These are phyloP conservation scores for Perkinsus marinus DNA, from an alignment of 169 alveolate species.

Conservation along the genomic window DNA sequence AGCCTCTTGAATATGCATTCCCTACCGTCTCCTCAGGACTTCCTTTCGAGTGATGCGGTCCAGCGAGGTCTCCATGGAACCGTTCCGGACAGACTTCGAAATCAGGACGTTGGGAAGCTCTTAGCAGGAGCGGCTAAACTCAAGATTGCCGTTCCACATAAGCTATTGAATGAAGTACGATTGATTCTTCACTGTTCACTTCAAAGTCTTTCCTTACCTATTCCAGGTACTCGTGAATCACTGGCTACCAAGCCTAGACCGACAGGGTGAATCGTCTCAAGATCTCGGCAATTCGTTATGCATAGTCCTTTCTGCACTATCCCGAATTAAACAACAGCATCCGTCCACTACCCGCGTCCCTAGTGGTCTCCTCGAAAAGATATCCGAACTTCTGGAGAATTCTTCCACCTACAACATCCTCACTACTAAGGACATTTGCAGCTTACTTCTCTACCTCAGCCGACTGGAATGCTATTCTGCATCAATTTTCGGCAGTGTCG, in stretches of 20 bases:
- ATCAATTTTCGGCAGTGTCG: background rate
- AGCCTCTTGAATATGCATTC: too few species aligned
- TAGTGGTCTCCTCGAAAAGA: background rate
- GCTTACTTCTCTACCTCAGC: background rate
- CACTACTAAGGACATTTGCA: background rate
- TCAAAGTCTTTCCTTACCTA: background rate
- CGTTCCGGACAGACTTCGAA: background rate
- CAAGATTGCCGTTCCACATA: background rate
- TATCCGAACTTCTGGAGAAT: background rate
- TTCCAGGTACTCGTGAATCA: background rate
- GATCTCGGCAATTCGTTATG: background rate
- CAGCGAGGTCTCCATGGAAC: background rate
- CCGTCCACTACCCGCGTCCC: background rate
- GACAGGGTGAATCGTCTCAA: background rate
- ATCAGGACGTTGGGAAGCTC: background rate
- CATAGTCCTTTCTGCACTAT: background rate
- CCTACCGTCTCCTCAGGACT: background rate
- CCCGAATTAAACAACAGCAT: background rate
- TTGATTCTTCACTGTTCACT: background rate
- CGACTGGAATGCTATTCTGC: background rate
- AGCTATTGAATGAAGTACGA: background rate
- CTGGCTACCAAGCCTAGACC: background rate
- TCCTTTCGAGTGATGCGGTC: background rate
- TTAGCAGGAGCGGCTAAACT: background rate
- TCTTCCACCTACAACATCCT: background rate